These are phyloP conservation scores for Obelidium mucronatum DNA, from an alignment of 192 early-diverging fungal genomes.

Conservation along the genomic window DNA sequence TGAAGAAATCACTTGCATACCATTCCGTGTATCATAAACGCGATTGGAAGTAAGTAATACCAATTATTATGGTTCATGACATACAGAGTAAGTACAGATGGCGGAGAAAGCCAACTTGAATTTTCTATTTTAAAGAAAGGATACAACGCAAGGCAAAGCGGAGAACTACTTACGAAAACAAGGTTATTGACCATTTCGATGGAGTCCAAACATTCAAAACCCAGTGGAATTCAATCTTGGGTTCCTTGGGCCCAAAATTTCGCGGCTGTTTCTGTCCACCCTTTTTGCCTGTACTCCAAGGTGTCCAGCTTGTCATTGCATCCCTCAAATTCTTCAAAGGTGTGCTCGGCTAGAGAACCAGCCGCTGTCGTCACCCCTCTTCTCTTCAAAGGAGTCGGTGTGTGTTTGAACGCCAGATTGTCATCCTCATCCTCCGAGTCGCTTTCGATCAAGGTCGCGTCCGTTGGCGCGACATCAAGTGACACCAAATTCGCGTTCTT, in stretches of 20 bases:
- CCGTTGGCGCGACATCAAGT: conserved; percentile 20
- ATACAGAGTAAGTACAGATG: conserved; percentile 1
- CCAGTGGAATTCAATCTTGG: conserved; percentile 28
- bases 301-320: conserved; percentile 9
- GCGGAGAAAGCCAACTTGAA: conserved; percentile 26
- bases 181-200: conserved; percentile 16
- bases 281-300: conserved; percentile 8
- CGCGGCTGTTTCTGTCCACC: conserved; percentile 5
- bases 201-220: conserved; percentile 32
- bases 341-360: background rate
- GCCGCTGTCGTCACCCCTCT: background rate
- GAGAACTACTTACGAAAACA: conserved; percentile 29
- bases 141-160: background rate
- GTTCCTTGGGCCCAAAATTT: background rate
- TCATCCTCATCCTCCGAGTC: background rate
- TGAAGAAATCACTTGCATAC: background rate
- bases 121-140: background rate
- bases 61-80: conserved; percentile 28
- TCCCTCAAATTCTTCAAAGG: conserved; percentile 12
- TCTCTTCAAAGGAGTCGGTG: conserved; percentile 11
- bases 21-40: conserved; percentile 17
- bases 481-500: conserved; percentile 3
- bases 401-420: background rate
- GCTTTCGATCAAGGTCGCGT: conserved; percentile 4
- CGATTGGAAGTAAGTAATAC: conserved; percentile 11